Evolutionary conservation across 768 basidiomycete species (phyloP), one percentile per base, ranked within the genome.

Genomic region (Mycena galericulata): DNA sequence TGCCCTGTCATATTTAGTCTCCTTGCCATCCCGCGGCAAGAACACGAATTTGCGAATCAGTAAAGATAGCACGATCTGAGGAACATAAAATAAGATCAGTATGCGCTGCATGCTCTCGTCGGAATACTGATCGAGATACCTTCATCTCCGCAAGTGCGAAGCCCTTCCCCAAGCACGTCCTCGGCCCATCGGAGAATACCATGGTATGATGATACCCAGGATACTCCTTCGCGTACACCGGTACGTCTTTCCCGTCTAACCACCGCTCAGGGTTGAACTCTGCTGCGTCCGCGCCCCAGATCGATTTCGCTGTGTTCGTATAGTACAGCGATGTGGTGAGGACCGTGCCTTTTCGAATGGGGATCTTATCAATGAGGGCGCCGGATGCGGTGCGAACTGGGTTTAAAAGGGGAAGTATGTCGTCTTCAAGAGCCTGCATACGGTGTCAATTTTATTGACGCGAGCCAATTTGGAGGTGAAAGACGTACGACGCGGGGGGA

Each of bases 171-270:
- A 76, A 45, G 40, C 76, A 78, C 22, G 55, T 74, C 26, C 11
- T 29, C 18, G 77, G 77, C 1, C 79, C 77, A 57, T 80, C 79
- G 0, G 71, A 53, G 24, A 80, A 80, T 4, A 75, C 72, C 58
- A 79, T 49, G 38, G 76, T 55, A 59, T 80, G 77, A 24, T 59
- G 71, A 30, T 76, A 69, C 4, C 76, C 79, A 14, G 74, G 77
- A 5, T 74, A 60, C 20, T 74, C 77, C 50, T 62, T 70, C 20
- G 72, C 74, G 4, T 22, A 55, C n/a, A 30, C 63, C 4, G 54
- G 63, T 6, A 65, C 40, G 12, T 68, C 73, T 24, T 65, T 59
- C 41, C 20, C 36, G 22, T 59, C 47, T 45, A 75, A n/a, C 75
- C 75, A 77, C n/a, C 74, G 69, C 40, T 71, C 68, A 7, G 74